Evolutionary conservation across 2,329 filamentous ascomycete species (phyloP).

Genomic region (Ceratocystis diversiconidia): DNA sequence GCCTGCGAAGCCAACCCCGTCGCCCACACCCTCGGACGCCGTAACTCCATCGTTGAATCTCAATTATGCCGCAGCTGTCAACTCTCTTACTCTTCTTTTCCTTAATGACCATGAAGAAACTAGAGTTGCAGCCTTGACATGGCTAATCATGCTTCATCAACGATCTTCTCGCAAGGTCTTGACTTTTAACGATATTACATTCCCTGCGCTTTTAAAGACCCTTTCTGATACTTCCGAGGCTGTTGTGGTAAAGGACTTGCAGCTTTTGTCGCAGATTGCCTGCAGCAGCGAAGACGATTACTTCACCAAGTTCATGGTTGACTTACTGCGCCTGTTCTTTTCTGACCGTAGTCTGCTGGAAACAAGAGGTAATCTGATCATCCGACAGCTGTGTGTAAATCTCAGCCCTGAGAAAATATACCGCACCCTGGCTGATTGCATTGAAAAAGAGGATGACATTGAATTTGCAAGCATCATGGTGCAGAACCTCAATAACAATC

Average conservation of each 20-base stretch:
- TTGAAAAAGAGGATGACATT: slow-evolving; percentile 94
- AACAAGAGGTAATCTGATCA: slow-evolving; percentile 87
- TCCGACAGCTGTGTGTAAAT: slow-evolving; percentile 83
- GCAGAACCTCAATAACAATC: slow-evolving; percentile 96
- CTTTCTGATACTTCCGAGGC: slow-evolving; percentile 89
- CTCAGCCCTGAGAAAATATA: slow-evolving; percentile 92
- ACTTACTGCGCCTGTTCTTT: slow-evolving; percentile 84
- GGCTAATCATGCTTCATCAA: slow-evolving; percentile 94
- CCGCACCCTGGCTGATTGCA: slow-evolving; percentile 83
- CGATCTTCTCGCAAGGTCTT: slow-evolving; percentile 89
- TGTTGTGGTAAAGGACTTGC: slow-evolving; percentile 86
- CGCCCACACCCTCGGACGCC: slow-evolving; percentile 15
- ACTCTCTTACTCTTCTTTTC: slow-evolving; percentile 81
- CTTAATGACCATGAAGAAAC: slow-evolving; percentile 95
- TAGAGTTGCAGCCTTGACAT: slow-evolving; percentile 80
- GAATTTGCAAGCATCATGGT: slow-evolving; percentile 99
- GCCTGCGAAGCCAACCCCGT: slow-evolving; percentile 22
- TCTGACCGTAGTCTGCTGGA: slow-evolving; percentile 86
- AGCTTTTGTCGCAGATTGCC: slow-evolving; percentile 89
- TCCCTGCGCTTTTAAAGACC: slow-evolving; percentile 89
- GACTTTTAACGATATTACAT: slow-evolving; percentile 93
- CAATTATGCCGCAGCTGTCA: slow-evolving; percentile 93
- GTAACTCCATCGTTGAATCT: slow-evolving; percentile 39
- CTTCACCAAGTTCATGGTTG: slow-evolving; percentile 97
- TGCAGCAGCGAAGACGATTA: slow-evolving; percentile 94